These are phyloP conservation scores for Elsinoe fawcettii DNA, from an alignment of 2,329 filamentous ascomycete genomes.

Conservation along the genomic window DNA sequence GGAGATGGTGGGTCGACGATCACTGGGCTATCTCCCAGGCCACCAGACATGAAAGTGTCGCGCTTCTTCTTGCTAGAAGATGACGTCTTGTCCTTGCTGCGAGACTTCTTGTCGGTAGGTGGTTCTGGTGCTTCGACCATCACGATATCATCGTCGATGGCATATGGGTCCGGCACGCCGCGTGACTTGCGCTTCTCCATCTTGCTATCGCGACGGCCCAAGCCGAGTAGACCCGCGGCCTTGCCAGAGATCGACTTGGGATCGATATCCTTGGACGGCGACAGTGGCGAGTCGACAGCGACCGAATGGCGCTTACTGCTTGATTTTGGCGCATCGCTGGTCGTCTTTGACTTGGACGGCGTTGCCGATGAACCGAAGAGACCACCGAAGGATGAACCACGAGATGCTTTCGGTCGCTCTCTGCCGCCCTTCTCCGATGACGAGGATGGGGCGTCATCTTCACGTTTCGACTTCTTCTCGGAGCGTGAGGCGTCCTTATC, in stretches of 20 bases:
- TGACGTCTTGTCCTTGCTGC: conserved; percentile 28
- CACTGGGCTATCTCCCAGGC: conserved; percentile 37
- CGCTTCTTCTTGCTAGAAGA: conserved; percentile 34
- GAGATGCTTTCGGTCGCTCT: conserved; percentile 46
- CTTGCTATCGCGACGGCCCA: conserved; percentile 40
- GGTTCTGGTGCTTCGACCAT: conserved; percentile 44
- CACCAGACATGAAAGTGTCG: conserved; percentile 33
- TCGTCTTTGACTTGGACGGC: conserved; percentile 54
- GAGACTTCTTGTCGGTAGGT: conserved; percentile 30
- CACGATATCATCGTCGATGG: conserved; percentile 53
- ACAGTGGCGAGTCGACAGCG: conserved; percentile 57
- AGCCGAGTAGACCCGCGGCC: conserved; percentile 68
- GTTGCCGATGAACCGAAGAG: conserved; percentile 45
- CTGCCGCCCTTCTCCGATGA: conserved; percentile 21
- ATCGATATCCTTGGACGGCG: conserved; percentile 59
- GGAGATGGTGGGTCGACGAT: conserved; percentile 34
- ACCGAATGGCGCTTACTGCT: conserved; percentile 55
- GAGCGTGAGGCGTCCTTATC: conserved; percentile 9
- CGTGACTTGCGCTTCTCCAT: conserved; percentile 47
- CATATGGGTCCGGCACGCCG: conserved; percentile 50
- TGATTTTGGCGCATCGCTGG: conserved; percentile 53
- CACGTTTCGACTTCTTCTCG: conserved; percentile 12
- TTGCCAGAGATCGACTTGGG: conserved; percentile 53
- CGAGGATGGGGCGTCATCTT: not conserved
- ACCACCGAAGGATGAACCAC: conserved; percentile 51